Percentiles rank a stretch among this genome's conserved stretches.
Conservation (phyloP, 148 eudicot species). For the Persicaria tinctoria region DNA sequence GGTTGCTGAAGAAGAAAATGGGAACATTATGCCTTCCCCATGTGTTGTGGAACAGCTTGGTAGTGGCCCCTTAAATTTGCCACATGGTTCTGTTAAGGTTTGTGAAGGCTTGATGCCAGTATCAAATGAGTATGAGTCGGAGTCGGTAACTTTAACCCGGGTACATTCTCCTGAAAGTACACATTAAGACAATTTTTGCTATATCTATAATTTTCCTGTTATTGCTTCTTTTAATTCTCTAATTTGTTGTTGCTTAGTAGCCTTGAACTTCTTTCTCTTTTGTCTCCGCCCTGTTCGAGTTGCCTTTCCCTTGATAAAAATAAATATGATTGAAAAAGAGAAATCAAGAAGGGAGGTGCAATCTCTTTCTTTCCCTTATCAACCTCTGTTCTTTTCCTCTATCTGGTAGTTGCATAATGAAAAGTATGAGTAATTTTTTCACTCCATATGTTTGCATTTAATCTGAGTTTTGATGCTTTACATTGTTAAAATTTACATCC, state of each 20-base stretch:
- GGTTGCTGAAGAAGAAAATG: conserved; percentile 16
- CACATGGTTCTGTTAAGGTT: conserved; percentile 53
- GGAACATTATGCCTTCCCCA: conserved; percentile 13
- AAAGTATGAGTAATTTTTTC: background rate
- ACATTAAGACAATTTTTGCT: conserved; percentile 63
- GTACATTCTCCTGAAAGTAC: conserved; percentile 95
- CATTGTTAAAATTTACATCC: background rate
- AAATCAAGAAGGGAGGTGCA: conserved; percentile 5
- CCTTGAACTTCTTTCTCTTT: conserved; percentile 9
- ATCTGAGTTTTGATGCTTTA: background rate
- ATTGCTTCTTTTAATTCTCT: conserved; percentile 2
- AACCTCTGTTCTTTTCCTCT: background rate
- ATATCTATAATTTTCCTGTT: conserved; percentile 16
- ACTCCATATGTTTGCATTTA: background rate
- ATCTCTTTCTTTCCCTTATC: background rate
- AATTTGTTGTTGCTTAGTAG: conserved; percentile 8
- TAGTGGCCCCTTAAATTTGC: conserved; percentile 35
- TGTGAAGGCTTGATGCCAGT: conserved; percentile 64
- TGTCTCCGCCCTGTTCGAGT: background rate
- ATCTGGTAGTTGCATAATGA: background rate
- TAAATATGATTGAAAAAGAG: background rate
- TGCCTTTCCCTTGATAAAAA: conserved; percentile 12
- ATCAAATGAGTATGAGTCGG: conserved; percentile 50
- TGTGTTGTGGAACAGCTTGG: conserved; percentile 26
- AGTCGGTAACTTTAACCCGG: conserved; percentile 86